These are phyloP conservation scores for Diospyros kaki DNA, from an alignment of 148 eudicot genomes.

Conservation along the genomic window DNA sequence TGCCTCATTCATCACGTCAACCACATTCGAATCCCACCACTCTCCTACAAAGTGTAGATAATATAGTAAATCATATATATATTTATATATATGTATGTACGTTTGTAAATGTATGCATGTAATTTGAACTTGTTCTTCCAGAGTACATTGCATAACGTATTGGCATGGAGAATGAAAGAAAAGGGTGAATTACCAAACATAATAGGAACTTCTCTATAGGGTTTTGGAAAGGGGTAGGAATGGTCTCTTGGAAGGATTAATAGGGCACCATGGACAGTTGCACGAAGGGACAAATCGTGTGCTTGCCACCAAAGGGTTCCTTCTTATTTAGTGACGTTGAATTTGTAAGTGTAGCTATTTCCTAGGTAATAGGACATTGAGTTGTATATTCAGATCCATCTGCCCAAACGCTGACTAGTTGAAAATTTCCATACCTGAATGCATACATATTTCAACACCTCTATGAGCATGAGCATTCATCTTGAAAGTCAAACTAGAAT, in stretches of 20 bases:
- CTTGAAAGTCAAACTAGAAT: too few species aligned
- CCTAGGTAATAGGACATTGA: slow-evolving; percentile 72
- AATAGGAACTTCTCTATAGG: slow-evolving; percentile 50
- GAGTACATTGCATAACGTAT: too few species aligned
- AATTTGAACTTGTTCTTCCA: too few species aligned
- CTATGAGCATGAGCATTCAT: too few species aligned
- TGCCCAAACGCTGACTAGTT: slow-evolving; percentile 53
- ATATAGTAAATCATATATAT: too few species aligned
- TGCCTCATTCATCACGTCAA: slow-evolving; percentile 35
- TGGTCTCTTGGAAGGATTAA: slow-evolving; percentile 54
- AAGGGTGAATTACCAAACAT: too few species aligned
- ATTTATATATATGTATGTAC: too few species aligned
- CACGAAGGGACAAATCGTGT: slow-evolving; percentile 68
- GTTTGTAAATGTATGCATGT: too few species aligned
- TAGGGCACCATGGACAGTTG: slow-evolving; percentile 75
- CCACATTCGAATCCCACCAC: slow-evolving; percentile 70
- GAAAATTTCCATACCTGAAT: slow-evolving; percentile 59
- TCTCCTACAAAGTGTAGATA: too few species aligned
- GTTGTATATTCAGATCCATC: slow-evolving; percentile 75
- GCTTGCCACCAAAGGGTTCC: slow-evolving; percentile 98
- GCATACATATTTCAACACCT: too few species aligned
- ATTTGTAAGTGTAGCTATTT: slow-evolving; percentile 45
- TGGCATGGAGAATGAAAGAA: too few species aligned
- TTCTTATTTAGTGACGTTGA: slow-evolving; percentile 49
- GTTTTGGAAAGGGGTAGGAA: slow-evolving; percentile 61